Percentiles rank a stretch among this genome's conserved stretches.
Evolutionary conservation across 2,329 filamentous ascomycete species (phyloP).

Genomic region (Pestalotiopsis sp.): DNA sequence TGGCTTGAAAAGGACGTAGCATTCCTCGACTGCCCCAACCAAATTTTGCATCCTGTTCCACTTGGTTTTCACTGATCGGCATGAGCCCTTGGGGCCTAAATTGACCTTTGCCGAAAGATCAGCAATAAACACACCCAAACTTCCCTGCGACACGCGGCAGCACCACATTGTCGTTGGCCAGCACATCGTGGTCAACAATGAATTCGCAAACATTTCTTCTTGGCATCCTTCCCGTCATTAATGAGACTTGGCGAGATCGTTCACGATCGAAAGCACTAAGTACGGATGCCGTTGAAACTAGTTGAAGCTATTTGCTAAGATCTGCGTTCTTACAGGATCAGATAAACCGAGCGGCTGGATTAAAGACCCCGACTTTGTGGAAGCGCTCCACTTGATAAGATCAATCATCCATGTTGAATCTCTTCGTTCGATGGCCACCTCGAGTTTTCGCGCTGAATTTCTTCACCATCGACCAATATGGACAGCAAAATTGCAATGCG

Average conservation of each 20-base stretch:
- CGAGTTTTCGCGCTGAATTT: no score
- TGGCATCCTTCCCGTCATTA: not conserved
- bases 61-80: not conserved
- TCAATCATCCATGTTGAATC: not conserved
- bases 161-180: not conserved
- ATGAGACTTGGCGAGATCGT: not conserved
- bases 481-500: no score
- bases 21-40: not conserved
- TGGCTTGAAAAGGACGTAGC: not conserved
- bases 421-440: not conserved
- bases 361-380: not conserved
- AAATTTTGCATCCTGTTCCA: not conserved
- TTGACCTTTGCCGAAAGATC: not conserved
- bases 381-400: not conserved
- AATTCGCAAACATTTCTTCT: not conserved
- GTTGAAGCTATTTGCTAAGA: not conserved
- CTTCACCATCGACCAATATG: no score
- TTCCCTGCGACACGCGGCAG: not conserved
- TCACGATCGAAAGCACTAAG: not conserved
- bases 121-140: not conserved
- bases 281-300: not conserved
- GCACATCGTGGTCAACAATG: not conserved
- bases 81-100: not conserved
- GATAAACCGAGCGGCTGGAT: not conserved
- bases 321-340: not conserved